Evolutionary conservation across 2,329 filamentous ascomycete genomes (phyloP).

Genomic region (Sporothrix variecibatus): DNA sequence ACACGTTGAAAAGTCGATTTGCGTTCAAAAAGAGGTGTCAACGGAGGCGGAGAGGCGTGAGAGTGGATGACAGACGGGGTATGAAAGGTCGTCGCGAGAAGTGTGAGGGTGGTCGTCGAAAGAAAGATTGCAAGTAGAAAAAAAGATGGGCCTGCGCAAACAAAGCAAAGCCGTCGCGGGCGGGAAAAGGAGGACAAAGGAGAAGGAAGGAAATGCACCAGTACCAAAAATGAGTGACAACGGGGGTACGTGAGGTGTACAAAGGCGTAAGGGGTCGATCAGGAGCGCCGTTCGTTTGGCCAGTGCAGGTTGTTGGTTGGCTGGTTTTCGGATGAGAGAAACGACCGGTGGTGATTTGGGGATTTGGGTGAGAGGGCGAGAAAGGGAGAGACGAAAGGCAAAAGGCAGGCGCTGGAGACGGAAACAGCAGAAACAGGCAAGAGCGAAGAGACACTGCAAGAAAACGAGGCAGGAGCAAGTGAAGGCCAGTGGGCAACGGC

Average conservation of each 20-base stretch:
- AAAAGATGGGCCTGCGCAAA: conserved; percentile 2
- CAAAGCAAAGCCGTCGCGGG: background rate
- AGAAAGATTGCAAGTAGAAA: background rate
- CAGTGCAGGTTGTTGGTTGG: conserved; percentile 1
- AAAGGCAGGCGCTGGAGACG: conserved; percentile 2
- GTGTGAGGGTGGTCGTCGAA: background rate
- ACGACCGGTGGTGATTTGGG: background rate
- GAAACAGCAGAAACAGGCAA: background rate
- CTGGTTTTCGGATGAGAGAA: conserved; percentile 1
- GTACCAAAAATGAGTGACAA: background rate
- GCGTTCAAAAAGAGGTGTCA: background rate
- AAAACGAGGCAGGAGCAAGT: background rate
- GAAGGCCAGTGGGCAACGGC: background rate
- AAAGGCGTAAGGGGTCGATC: background rate
- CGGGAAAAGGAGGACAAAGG: background rate
- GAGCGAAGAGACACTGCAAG: background rate
- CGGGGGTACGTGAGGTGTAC: conserved; percentile 12
- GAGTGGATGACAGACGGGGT: background rate
- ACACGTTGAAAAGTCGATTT: background rate
- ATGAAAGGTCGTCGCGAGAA: background rate
- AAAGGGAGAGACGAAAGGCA: background rate
- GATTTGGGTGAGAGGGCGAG: background rate
- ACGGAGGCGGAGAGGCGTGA: background rate
- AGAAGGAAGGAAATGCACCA: background rate
- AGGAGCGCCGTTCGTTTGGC: conserved; percentile 10